A percentile compares a stretch with the other conserved stretches of the same genome.
Evolutionary conservation across 768 basidiomycete genomes (phyloP).

Genomic region (Lactifluus hygrophoroides): DNA sequence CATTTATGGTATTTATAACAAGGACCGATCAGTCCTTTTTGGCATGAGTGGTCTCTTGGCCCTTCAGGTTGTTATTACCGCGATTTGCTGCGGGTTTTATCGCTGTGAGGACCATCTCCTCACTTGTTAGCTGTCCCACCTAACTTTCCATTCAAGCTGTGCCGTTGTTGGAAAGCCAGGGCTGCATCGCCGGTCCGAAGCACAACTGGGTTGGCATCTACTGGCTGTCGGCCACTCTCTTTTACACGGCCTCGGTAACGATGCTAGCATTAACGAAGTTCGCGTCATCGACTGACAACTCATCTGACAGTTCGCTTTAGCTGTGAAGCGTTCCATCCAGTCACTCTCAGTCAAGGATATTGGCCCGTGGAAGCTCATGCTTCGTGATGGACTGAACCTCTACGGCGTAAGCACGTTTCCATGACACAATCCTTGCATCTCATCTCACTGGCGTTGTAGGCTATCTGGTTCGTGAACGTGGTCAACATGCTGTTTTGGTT

Average conservation of each 20-base stretch:
- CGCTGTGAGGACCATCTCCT: constrained; percentile 39
- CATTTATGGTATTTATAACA: constrained; percentile 71
- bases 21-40: constrained; percentile 43
- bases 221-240: constrained; percentile 70
- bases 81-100: constrained; percentile 69
- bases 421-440: constrained; percentile 7
- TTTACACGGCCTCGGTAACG: constrained; percentile 63
- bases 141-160: constrained; percentile 38
- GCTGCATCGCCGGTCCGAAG: constrained; percentile 80
- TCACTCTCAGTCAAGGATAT: constrained; percentile 52
- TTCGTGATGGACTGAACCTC: constrained; percentile 81
- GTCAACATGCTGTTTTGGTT: constrained; percentile 85
- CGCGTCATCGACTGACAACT: not conserved
- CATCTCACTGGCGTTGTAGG: constrained; percentile 26
- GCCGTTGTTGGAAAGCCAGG: constrained; percentile 63
- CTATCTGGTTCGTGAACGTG: constrained; percentile 74
- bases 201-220: constrained; percentile 79
- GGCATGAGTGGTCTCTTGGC: constrained; percentile 53
- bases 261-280: not conserved
- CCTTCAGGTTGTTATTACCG: constrained; percentile 64
- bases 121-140: constrained; percentile 2
- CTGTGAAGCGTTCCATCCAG: constrained; percentile 47
- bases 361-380: constrained; percentile 77
- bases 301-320: constrained; percentile 43
- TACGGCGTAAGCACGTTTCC: constrained; percentile 48